phyloP scores from a whole-genome alignment of 129 eudicot genomes.

The Artemisia annua region DNA sequence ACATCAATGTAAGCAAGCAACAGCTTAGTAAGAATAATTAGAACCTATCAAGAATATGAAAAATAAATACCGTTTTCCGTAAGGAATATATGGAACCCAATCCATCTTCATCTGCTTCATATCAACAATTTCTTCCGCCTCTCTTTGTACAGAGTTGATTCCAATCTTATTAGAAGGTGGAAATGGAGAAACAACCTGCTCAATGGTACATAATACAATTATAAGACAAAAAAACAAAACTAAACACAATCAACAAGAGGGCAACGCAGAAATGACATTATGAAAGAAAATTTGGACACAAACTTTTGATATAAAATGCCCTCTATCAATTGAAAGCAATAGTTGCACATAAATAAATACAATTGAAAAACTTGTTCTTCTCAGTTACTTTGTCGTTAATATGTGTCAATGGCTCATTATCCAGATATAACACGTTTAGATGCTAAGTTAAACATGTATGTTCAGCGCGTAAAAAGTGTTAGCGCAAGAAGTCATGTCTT shows the following conservation, averaged over 20 bases:
- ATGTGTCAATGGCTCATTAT: not conserved
- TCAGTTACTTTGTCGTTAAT: not conserved
- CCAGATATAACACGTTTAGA: not conserved
- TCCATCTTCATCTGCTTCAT: constrained; percentile 98
- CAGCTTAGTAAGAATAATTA: not conserved
- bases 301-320: not conserved
- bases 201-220: constrained; percentile 1
- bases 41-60: not conserved
- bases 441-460: not conserved
- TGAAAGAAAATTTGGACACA: not conserved
- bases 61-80: constrained; percentile 53
- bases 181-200: constrained; percentile 77
- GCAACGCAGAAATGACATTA: not conserved
- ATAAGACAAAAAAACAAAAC: not conserved
- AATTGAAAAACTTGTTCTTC: not conserved
- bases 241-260: not conserved
- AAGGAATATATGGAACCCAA: constrained; percentile 91
- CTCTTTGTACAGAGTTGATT: constrained; percentile 80
- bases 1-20: constrained; percentile 5
- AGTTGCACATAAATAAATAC: not conserved
- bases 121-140: constrained; percentile 77
- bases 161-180: constrained; percentile 96
- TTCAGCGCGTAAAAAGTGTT: not conserved
- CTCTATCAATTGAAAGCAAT: not conserved
- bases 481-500: not conserved